Conservation (phyloP, 2,329 filamentous ascomycete genomes). For the Bipolaris cookei region DNA sequence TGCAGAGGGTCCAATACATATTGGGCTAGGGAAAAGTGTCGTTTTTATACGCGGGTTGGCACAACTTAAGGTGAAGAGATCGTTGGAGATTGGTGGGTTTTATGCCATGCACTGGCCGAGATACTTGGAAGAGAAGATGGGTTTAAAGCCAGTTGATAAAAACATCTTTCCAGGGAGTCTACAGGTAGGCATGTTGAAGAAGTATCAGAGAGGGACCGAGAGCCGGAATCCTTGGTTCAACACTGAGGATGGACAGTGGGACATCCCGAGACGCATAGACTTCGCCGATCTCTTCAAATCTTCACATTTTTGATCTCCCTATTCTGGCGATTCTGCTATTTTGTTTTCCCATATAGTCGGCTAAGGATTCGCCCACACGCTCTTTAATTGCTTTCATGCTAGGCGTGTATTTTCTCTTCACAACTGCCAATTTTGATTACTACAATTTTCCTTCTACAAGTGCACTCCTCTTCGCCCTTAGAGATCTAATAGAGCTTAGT, state of each 20-base stretch:
- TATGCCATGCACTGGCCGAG: constrained; percentile 19
- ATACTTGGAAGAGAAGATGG: constrained; percentile 21
- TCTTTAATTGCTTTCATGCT: neutral
- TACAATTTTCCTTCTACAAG: neutral
- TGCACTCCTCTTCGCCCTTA: neutral
- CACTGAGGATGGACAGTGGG: constrained; percentile 14
- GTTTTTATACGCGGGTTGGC: constrained; percentile 19
- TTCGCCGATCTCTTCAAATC: neutral
- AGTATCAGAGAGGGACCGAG: constrained; percentile 22
- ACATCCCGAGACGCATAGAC: constrained; percentile 2
- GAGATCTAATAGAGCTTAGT: neutral
- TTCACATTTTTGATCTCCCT: neutral
- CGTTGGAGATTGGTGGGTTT: constrained; percentile 19
- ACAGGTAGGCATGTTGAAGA: constrained; percentile 10
- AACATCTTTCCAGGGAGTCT: constrained; percentile 15
- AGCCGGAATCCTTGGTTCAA: constrained; percentile 17
- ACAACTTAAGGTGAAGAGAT: constrained; percentile 19
- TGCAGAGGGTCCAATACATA: constrained; percentile 15
- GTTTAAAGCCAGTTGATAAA: constrained; percentile 19
- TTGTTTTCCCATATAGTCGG: neutral
- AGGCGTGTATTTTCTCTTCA: constrained; percentile 1
- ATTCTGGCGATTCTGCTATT: neutral
- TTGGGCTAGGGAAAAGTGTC: constrained; percentile 16
- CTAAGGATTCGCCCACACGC: neutral
- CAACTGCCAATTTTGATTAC: neutral